These are phyloP conservation scores for Umbelopsis sp. DNA, from an alignment of 192 early-diverging fungal species.

Conservation along the genomic window DNA sequence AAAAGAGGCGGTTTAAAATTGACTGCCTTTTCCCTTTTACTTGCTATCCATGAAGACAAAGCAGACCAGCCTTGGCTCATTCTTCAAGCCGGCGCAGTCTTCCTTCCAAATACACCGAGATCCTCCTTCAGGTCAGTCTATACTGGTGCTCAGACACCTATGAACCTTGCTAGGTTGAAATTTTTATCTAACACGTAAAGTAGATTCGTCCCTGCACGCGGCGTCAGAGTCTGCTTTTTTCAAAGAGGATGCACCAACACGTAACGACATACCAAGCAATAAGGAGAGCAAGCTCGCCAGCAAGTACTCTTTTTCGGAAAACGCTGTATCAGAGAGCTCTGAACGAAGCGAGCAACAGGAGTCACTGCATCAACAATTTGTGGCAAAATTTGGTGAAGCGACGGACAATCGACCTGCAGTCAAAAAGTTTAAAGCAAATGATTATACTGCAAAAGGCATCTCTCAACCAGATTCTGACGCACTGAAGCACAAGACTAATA, in stretches of 20 bases:
- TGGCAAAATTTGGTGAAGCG: slow-evolving; percentile 24
- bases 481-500: slow-evolving; percentile 23
- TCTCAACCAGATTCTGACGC: neutral
- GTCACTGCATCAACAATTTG: slow-evolving; percentile 19
- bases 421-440: slow-evolving; percentile 26
- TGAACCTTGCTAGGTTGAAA: neutral
- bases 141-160: neutral
- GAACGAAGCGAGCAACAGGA: neutral
- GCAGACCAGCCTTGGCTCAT: slow-evolving; percentile 18
- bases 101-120: slow-evolving; percentile 18
- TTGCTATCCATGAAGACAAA: slow-evolving; percentile 13
- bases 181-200: neutral
- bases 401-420: slow-evolving; percentile 8
- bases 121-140: slow-evolving; percentile 15
- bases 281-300: neutral
- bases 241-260: neutral
- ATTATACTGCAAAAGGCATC: slow-evolving; percentile 17
- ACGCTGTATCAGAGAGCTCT: neutral
- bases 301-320: slow-evolving; percentile 6
- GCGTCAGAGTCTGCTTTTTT: neutral
- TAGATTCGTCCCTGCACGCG: slow-evolving; percentile 16
- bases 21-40: slow-evolving; percentile 18
- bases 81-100: slow-evolving; percentile 11
- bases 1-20: neutral
- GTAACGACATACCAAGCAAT: too few species aligned